These are phyloP conservation scores for Petunia hybrid DNA, from an alignment of 305 asterid species.

Conservation along the genomic window DNA sequence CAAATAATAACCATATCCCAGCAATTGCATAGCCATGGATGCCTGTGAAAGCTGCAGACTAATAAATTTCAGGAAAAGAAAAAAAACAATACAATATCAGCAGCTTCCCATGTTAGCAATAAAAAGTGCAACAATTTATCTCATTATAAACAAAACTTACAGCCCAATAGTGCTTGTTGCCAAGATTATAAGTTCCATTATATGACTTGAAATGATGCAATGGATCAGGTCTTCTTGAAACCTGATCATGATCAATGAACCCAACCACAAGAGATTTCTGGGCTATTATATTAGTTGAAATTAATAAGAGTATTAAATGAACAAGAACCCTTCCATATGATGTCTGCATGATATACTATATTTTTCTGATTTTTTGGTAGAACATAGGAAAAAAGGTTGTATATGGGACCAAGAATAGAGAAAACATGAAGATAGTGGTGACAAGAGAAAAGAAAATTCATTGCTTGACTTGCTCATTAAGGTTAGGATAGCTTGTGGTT, in stretches of 20 bases:
- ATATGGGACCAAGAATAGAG: constrained; percentile 20
- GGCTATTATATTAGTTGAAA: constrained; percentile 40
- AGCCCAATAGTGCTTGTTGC: constrained; percentile 66
- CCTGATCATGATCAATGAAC: constrained; percentile 37
- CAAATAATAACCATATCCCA: constrained; percentile 55
- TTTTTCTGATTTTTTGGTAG: neutral
- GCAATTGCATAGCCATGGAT: constrained; percentile 60
- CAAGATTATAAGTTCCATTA: constrained; percentile 54
- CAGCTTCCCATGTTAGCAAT: neutral
- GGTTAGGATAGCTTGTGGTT: constrained; percentile 65
- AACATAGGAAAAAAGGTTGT: neutral
- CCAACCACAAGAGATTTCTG: constrained; percentile 45
- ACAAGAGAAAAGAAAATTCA: constrained; percentile 36
- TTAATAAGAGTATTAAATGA: constrained; percentile 39
- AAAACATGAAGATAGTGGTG: constrained; percentile 26
- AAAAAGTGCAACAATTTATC: neutral
- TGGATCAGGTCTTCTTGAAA: constrained; percentile 54
- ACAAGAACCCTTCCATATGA: constrained; percentile 35
- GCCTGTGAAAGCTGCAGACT: constrained; percentile 64
- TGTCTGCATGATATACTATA: constrained; percentile 44
- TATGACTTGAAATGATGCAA: constrained; percentile 43
- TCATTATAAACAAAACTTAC: constrained; percentile 39
- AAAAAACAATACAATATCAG: neutral
- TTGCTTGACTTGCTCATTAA: constrained; percentile 53
- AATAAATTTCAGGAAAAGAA: neutral